Evolutionary conservation across 2,329 filamentous ascomycete genomes (phyloP).

Genomic region (Fusarium staphyleae): DNA sequence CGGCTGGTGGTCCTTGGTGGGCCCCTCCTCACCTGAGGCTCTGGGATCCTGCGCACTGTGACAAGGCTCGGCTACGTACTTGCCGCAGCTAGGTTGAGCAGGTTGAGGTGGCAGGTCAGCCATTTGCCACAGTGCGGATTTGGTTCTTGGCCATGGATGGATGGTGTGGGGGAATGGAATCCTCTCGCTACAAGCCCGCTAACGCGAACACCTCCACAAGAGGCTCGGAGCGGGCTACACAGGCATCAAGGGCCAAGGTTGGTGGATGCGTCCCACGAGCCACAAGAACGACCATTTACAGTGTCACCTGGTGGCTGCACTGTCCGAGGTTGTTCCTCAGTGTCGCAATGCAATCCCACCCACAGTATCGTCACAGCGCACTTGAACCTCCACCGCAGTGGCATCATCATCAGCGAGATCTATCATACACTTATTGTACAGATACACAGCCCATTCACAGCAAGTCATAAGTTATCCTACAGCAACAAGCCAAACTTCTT

Average conservation of each 20-base stretch:
- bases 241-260: slow-evolving; percentile 26
- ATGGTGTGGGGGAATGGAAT: too few species aligned
- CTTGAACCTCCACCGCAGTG: slow-evolving; percentile 4
- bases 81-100: slow-evolving; percentile 11
- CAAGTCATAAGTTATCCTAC: too few species aligned
- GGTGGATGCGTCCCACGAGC: too few species aligned
- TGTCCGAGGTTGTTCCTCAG: background rate
- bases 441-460: too few species aligned
- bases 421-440: too few species aligned
- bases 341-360: slow-evolving; percentile 10
- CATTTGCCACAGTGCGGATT: slow-evolving; percentile 16
- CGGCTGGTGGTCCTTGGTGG: slow-evolving; percentile 17
- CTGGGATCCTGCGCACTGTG: slow-evolving; percentile 31
- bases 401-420: too few species aligned
- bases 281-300: too few species aligned
- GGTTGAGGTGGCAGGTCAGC: background rate
- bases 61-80: slow-evolving; percentile 29
- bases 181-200: slow-evolving; percentile 15
- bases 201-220: slow-evolving; percentile 35
- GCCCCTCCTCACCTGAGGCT: slow-evolving; percentile 36
- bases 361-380: slow-evolving; percentile 16
- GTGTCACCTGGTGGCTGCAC: background rate
- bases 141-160: slow-evolving; percentile 19
- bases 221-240: background rate
- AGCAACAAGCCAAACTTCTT: background rate